Evolutionary conservation across 768 basidiomycete species (phyloP).

Genomic region (Mycena crocata): DNA sequence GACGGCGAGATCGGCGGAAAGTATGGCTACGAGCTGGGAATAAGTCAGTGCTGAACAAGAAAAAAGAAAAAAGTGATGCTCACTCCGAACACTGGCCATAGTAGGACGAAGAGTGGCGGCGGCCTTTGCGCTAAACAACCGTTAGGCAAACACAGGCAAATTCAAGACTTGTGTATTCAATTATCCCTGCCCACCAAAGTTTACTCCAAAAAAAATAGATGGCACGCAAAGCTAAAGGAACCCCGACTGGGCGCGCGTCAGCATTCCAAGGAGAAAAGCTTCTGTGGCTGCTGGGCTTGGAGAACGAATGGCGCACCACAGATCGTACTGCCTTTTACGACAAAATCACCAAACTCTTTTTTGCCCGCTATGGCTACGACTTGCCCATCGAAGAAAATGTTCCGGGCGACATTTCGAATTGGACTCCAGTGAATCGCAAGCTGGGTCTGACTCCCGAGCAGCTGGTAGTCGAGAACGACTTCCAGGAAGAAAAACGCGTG

Average conservation of each 20-base stretch:
- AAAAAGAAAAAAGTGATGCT: too few species aligned
- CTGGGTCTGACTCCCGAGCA: background rate
- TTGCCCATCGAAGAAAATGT: background rate
- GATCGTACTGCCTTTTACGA: background rate
- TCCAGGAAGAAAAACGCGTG: background rate
- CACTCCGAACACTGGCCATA: too few species aligned
- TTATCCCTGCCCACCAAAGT: background rate
- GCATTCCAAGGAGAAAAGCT: conserved; percentile 12
- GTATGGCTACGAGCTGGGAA: too few species aligned
- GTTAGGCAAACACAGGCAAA: too few species aligned
- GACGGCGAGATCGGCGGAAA: too few species aligned
- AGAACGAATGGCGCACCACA: background rate
- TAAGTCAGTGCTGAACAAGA: too few species aligned
- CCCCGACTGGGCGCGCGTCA: background rate
- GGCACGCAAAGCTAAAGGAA: background rate
- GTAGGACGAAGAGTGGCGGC: too few species aligned
- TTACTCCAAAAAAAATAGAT: too few species aligned
- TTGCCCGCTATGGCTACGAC: conserved; percentile 18
- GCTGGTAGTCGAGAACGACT: background rate
- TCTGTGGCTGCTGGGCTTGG: background rate
- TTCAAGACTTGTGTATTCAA: background rate
- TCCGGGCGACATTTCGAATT: background rate
- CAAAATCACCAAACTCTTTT: background rate
- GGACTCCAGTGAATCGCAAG: background rate
- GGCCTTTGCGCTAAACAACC: too few species aligned